Conservation (phyloP, 257 asterid species). For the Plantago major region DNA sequence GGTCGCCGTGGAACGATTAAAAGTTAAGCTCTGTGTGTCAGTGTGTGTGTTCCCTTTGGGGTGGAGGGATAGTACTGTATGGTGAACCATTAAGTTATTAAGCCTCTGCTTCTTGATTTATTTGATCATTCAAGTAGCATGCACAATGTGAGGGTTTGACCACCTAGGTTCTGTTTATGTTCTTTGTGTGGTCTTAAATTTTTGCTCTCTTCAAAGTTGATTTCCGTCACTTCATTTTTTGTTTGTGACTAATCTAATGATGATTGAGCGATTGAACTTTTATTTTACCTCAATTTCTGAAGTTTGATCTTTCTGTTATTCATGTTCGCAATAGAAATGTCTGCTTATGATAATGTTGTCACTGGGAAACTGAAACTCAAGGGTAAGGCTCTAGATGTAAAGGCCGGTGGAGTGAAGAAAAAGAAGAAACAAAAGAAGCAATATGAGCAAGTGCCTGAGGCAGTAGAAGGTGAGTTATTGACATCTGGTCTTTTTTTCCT, state of each 20-base stretch:
- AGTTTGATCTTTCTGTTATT: conserved; percentile 1
- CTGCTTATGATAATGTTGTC: conserved; percentile 75
- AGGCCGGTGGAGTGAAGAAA: conserved; percentile 43
- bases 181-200: no score
- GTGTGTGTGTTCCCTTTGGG: no score
- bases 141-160: no score
- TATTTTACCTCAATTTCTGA: conserved; percentile 6
- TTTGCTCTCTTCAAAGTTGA: no score
- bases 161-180: no score
- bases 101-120: no score
- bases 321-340: conserved; percentile 45
- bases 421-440: conserved; percentile 69
- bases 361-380: conserved; percentile 87
- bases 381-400: conserved; percentile 94
- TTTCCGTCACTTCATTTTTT: not conserved
- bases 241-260: not conserved
- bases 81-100: no score
- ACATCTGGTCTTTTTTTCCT: not conserved
- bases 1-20: no score
- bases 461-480: conserved; percentile 28
- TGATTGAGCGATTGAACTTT: conserved; percentile 3
- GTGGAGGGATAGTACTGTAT: no score
- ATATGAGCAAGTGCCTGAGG: conserved; percentile 35
- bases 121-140: no score
- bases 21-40: no score